These are phyloP conservation scores for Leptoxyphium fumago DNA, from an alignment of 2,329 filamentous ascomycete genomes.

Conservation along the genomic window DNA sequence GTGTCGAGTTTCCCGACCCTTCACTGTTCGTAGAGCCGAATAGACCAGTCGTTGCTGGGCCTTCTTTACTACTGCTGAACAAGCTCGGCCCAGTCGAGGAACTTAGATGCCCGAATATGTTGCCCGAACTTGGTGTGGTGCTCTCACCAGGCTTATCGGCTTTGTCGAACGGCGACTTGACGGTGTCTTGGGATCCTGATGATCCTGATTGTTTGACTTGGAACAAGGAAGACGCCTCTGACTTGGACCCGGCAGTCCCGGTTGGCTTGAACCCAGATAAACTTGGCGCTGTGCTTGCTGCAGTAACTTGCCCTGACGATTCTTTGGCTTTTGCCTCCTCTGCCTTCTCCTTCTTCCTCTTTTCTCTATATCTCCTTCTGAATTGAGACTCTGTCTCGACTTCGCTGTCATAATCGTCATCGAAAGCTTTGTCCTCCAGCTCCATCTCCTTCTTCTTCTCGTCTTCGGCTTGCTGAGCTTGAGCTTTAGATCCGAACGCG, in stretches of 20 bases:
- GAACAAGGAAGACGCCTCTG: neutral
- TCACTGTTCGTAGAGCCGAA: neutral
- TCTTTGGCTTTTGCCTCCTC: conserved; percentile 20
- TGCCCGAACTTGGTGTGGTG: neutral
- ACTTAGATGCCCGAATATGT: conserved; percentile 2
- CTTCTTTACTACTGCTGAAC: neutral
- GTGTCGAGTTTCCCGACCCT: neutral
- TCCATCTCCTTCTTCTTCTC: conserved; percentile 20
- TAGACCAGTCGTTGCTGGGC: conserved; percentile 1
- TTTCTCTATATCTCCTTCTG: conserved; percentile 31
- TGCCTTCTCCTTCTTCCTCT: conserved; percentile 28
- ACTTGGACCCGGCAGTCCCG: neutral
- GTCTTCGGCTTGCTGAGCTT: conserved; percentile 24
- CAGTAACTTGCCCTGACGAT: neutral
- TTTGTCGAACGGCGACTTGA: conserved; percentile 6
- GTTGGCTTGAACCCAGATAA: neutral
- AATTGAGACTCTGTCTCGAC: conserved; percentile 18
- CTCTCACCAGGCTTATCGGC: neutral
- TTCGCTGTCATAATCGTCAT: neutral
- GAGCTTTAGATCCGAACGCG: conserved; percentile 26
- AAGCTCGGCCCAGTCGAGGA: neutral
- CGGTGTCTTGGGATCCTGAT: conserved; percentile 1
- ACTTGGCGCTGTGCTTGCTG: neutral
- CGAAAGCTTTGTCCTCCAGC: neutral
- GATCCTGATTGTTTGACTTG: neutral